These are phyloP conservation scores for Adansonia grandidieri DNA, from an alignment of 441 rosid species.

Conservation along the genomic window DNA sequence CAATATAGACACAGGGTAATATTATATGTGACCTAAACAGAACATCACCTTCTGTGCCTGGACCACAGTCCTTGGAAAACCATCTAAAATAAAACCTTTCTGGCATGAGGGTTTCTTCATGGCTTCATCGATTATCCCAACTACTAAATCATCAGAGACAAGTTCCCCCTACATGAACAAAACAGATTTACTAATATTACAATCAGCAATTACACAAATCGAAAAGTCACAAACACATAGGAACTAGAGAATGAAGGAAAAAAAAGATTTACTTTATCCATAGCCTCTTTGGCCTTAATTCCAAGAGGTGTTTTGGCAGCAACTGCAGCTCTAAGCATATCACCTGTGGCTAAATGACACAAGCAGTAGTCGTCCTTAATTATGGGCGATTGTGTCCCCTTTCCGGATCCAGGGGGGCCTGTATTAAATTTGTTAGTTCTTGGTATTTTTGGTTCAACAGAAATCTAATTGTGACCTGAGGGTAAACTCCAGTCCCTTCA, in stretches of 20 bases:
- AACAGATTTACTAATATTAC: neutral
- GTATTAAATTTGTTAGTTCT: conserved; percentile 23
- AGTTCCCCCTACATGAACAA: conserved; percentile 53
- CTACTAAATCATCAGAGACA: conserved; percentile 73
- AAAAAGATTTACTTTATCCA: conserved; percentile 51
- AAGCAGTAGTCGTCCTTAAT: conserved; percentile 67
- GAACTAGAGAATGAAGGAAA: neutral
- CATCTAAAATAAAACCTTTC: conserved; percentile 72
- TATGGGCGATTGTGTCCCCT: conserved; percentile 69
- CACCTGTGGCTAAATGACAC: conserved; percentile 76
- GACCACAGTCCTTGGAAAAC: conserved; percentile 64
- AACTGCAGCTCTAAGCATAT: conserved; percentile 74
- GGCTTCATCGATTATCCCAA: conserved; percentile 73
- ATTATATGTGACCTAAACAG: no score
- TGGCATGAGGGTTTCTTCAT: conserved; percentile 67
- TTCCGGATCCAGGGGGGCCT: conserved; percentile 81
- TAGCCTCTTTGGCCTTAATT: conserved; percentile 68
- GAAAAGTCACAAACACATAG: neutral
- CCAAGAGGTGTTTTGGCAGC: conserved; percentile 70
- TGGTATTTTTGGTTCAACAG: neutral
- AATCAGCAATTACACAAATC: conserved; percentile 14
- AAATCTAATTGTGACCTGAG: neutral
- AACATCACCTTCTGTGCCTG: conserved; percentile 63
- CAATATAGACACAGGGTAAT: no score
- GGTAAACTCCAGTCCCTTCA: no score